phyloP scores from a whole-genome alignment of 2,329 filamentous ascomycete genomes.

The Paraphaeosphaeria sporulosa region DNA sequence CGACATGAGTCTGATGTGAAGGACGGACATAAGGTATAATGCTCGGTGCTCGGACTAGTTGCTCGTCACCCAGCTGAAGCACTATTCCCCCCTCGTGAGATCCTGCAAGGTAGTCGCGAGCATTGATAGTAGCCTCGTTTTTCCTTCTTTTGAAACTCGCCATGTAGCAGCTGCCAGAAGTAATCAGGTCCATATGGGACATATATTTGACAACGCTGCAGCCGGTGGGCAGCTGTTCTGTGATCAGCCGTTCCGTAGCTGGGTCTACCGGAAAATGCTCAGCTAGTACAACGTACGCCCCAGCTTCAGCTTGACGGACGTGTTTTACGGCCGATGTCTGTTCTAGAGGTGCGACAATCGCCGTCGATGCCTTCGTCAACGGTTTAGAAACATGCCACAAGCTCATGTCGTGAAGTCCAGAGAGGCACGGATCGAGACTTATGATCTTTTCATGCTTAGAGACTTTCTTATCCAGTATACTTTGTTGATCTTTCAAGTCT shows the following conservation, averaged over 20 bases:
- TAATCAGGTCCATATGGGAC: not conserved
- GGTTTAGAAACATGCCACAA: not conserved
- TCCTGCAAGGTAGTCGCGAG: not conserved
- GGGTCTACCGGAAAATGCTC: not conserved
- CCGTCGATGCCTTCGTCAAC: not conserved
- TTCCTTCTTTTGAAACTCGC: not conserved
- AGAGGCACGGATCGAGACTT: not conserved
- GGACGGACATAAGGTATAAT: constrained; percentile 2
- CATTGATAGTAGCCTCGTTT: not conserved
- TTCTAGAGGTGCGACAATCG: no score
- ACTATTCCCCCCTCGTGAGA: not conserved
- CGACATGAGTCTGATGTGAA: not conserved
- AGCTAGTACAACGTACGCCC: not conserved
- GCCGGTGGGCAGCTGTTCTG: not conserved
- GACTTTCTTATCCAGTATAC: not conserved
- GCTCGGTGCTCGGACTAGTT: not conserved
- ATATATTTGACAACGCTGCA: not conserved
- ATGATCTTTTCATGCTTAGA: not conserved
- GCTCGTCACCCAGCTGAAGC: not conserved
- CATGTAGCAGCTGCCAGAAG: not conserved
- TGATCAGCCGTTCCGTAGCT: not conserved
- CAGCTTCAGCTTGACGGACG: not conserved
- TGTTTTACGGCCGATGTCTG: not conserved
- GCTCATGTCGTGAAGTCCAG: not conserved
- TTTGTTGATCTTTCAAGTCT: not conserved